Evolutionary conservation across 2,329 filamentous ascomycete species (phyloP).

Genomic region (Xylariales sp.): DNA sequence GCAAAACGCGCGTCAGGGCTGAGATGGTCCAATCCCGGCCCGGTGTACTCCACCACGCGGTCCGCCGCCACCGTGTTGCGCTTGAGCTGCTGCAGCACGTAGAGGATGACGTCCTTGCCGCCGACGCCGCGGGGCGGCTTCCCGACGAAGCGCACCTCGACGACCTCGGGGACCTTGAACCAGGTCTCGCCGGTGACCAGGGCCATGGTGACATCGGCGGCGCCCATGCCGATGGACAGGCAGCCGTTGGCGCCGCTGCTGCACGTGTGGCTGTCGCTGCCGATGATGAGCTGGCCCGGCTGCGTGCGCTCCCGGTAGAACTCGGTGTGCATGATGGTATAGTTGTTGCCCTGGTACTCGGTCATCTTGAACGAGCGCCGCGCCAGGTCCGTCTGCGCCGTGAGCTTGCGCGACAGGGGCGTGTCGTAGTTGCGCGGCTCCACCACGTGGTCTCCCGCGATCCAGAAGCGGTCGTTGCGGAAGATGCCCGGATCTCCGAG

Average conservation of each 20-base stretch:
- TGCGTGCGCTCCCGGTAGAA: constrained; percentile 38
- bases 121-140: constrained; percentile 29
- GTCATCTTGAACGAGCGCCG: constrained; percentile 37
- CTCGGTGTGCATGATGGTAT: constrained; percentile 43
- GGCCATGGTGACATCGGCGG: constrained; percentile 38
- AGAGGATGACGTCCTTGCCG: constrained; percentile 41
- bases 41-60: constrained; percentile 39
- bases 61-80: constrained; percentile 40
- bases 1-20: constrained; percentile 40
- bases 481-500: constrained; percentile 37
- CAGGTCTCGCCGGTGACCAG: constrained; percentile 41
- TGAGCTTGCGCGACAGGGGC: constrained; percentile 29
- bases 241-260: constrained; percentile 34
- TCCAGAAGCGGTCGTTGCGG: constrained; percentile 46
- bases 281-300: constrained; percentile 37
- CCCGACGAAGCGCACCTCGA: constrained; percentile 34
- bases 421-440: constrained; percentile 35
- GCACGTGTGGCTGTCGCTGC: constrained; percentile 42
- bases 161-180: constrained; percentile 39
- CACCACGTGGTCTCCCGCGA: constrained; percentile 43
- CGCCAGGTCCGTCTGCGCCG: constrained; percentile 30
- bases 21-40: constrained; percentile 32
- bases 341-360: constrained; percentile 23
- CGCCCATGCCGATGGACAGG: constrained; percentile 39
- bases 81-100: constrained; percentile 37